Base-by-base conservation (phyloP, 306 rosid species). In the Arachis hypogaea region DNA sequence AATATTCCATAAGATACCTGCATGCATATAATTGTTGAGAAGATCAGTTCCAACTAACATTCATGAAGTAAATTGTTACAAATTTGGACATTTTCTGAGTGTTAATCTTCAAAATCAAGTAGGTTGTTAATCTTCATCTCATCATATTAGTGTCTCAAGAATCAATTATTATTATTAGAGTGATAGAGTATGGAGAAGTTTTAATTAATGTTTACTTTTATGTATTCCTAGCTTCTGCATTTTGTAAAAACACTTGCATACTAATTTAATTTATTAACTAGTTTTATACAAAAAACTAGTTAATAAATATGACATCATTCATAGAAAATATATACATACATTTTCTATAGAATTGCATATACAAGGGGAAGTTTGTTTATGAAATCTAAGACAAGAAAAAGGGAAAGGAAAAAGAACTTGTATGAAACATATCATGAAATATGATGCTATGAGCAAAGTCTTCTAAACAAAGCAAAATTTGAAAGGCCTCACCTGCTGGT, bases 1-100 rank as follows among this genome's bases (percentile, higher is more conserved):
- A 91, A 77, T 82, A 89, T 89, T 60, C 82, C 86, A 76, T 77
- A 91, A 1, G 97, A 91, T 7, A 91, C 86, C 95, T 91, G 89
- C 46, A 43, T 43, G 46, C 46, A 43, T 4, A 6, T 4, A 46
- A 7, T 46, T 7, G 8, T 7, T 8, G 7, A 29, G 42, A 41
- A 59, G 42, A 11, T 22, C 56, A 3, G 16, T 51, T 38, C 36
- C 43, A 59, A 30, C 7, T 9, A 4, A 29, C 7, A 9, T 22
- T 22, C 28, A 22, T 22, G 64, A 59, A 29, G 33, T 7, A 11
- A 51, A 51, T 4, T 3, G 4, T n/a, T 14, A 11, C 56, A 49
- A 49, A 60, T 73, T 63, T 59, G 52, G 71, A 7, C 29, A 36
- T 40, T 16, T 66, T 66, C 59, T 33, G 51, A 45, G 50, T 38